Conservation (phyloP, 75 land plant species). For the Picea glauca region DNA sequence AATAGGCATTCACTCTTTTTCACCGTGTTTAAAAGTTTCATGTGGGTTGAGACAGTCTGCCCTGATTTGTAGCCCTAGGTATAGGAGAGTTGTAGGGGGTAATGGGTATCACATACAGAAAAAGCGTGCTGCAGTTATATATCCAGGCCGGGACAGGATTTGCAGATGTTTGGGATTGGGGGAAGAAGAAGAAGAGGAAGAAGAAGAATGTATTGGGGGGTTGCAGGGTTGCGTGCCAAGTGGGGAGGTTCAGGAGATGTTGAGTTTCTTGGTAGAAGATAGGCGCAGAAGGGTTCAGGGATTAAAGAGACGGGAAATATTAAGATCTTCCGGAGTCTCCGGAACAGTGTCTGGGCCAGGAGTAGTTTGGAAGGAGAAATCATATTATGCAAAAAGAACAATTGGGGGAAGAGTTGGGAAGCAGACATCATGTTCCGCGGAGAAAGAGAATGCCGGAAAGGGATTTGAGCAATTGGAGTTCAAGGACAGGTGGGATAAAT, state of each 20-base stretch:
- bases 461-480: not conserved
- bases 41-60: conserved; percentile 51
- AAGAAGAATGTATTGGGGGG: not conserved
- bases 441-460: not conserved
- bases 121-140: not conserved
- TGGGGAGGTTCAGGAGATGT: conserved; percentile 23
- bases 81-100: not conserved
- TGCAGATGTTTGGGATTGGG: conserved; percentile 11
- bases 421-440: not conserved
- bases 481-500: not conserved
- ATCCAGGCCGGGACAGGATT: not conserved
- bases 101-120: conserved; percentile 1
- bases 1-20: not conserved
- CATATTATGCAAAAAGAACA: not conserved
- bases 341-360: not conserved
- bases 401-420: not conserved
- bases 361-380: not conserved
- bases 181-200: conserved; percentile 5
- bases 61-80: conserved; percentile 16
- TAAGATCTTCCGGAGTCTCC: not conserved
- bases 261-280: conserved; percentile 34
- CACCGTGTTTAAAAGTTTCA: not conserved
- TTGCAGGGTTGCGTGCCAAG: no score
- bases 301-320: not conserved
- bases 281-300: conserved; percentile 5